phyloP scores from a whole-genome alignment of 139 green algal genomes.

The Yamagishiella unicocca region DNA sequence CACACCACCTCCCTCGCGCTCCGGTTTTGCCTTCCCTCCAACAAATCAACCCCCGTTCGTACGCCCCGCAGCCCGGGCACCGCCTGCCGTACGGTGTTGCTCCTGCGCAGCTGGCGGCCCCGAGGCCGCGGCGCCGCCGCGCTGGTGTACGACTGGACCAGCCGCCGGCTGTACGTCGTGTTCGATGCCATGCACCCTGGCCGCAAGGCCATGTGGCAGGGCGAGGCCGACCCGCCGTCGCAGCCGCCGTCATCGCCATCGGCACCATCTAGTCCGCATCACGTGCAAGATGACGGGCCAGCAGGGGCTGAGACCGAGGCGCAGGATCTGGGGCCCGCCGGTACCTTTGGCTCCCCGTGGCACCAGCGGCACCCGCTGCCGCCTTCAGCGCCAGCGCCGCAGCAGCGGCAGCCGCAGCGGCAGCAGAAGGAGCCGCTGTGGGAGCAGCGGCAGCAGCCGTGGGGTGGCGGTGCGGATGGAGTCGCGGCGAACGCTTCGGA shows the following conservation, averaged over 20 bases:
- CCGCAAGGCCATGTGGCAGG: neutral
- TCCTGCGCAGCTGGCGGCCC: slow-evolving; percentile 76
- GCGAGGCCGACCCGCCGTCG: neutral
- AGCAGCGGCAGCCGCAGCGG: neutral
- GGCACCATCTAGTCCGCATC: neutral
- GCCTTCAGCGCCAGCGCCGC: neutral
- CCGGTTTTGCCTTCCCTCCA: no score
- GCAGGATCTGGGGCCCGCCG: neutral
- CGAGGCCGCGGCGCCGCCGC: slow-evolving; percentile 71
- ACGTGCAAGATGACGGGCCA: neutral
- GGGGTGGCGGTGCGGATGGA: no score
- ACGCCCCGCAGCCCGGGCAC: slow-evolving; percentile 21
- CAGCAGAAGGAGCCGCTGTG: neutral
- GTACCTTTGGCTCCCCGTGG: no score
- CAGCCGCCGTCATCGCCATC: neutral
- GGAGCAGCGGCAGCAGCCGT: neutral
- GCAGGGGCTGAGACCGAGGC: neutral
- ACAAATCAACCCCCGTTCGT: no score
- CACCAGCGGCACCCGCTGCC: neutral
- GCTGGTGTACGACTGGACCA: slow-evolving; percentile 78
- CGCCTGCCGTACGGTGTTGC: slow-evolving; percentile 38
- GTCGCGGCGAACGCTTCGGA: no score
- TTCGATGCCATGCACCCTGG: slow-evolving; percentile 49
- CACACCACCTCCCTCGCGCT: no score
- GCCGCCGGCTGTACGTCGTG: slow-evolving; percentile 51